These are phyloP conservation scores for Kondoa subrosea DNA, from an alignment of 768 basidiomycete species.

Conservation along the genomic window DNA sequence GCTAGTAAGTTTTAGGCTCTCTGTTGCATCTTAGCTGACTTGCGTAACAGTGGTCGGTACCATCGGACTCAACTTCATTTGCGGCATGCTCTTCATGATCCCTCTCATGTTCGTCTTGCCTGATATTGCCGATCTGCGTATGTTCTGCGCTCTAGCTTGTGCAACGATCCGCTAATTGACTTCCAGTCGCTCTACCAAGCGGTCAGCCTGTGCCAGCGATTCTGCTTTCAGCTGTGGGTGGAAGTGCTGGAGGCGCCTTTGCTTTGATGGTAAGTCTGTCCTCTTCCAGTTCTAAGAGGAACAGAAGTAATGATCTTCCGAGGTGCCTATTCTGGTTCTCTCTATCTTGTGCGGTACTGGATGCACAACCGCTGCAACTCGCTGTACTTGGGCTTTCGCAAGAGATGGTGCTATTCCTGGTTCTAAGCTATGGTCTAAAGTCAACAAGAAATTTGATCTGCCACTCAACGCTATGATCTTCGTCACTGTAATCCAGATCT, in stretches of 20 bases:
- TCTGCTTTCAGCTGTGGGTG: not conserved
- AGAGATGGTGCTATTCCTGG: slow-evolving; percentile 51
- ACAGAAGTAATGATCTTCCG: too few relatives aligned
- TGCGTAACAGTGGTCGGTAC: not conserved
- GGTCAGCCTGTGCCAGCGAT: not conserved
- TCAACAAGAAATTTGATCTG: slow-evolving; percentile 38
- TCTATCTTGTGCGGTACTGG: not conserved
- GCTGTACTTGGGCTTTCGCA: slow-evolving; percentile 55
- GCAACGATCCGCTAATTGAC: not conserved
- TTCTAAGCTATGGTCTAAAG: slow-evolving; percentile 38
- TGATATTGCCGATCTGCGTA: not conserved
- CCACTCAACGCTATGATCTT: slow-evolving; percentile 48
- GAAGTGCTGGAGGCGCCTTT: not conserved
- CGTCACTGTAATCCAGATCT: slow-evolving; percentile 43
- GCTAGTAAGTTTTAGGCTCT: not conserved
- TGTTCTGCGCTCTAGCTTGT: not conserved
- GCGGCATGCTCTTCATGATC: not conserved
- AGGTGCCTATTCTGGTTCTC: not conserved
- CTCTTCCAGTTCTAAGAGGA: too few relatives aligned
- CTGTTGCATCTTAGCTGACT: not conserved
- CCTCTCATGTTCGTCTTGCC: not conserved
- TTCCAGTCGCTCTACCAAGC: not conserved
- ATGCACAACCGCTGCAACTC: slow-evolving; percentile 19
- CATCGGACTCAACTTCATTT: not conserved
- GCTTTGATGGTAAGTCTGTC: not conserved